Conservation (phyloP, 768 basidiomycete genomes). For the Suillus bovinus region DNA sequence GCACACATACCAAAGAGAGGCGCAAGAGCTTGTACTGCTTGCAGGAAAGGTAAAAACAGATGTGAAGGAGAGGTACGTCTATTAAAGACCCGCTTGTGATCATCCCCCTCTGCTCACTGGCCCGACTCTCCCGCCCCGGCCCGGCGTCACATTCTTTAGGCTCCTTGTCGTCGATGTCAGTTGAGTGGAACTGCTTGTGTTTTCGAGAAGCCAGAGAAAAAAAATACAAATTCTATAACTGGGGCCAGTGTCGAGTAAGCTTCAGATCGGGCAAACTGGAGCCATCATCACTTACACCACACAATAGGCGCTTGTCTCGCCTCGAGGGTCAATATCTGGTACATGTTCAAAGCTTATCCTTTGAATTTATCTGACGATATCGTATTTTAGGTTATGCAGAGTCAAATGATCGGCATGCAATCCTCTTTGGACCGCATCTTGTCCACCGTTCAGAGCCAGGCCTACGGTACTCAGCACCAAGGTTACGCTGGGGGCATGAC, state of each 20-base stretch:
- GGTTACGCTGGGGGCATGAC: conserved; percentile 15
- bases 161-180: conserved; percentile 89
- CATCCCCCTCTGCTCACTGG: conserved; percentile 55
- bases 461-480: conserved; percentile 32
- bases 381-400: conserved; percentile 73
- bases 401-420: conserved; percentile 95
- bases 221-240: conserved; percentile 59
- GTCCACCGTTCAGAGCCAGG: conserved; percentile 54
- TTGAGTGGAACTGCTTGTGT: conserved; percentile 77
- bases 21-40: conserved; percentile 86
- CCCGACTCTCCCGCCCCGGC: conserved; percentile 72
- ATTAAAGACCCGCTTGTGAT: conserved; percentile 31
- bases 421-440: conserved; percentile 85
- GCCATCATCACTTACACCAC: conserved; percentile 21
- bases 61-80: conserved; percentile 85
- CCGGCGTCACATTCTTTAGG: conserved; percentile 61
- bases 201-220: conserved; percentile 93
- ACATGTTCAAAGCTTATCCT: conserved; percentile 20
- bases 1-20: conserved; percentile 87
- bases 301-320: conserved; percentile 70
- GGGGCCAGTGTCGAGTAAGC: conserved; percentile 71
- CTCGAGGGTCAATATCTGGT: conserved; percentile 88
- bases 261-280: background rate
- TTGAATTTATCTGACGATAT: conserved; percentile 4
- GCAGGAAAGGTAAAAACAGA: conserved; percentile 90